Evolutionary conservation across 208 protist species (phyloP), one percentile per base, ranked within the genome.

Genomic region (Plasmodiophora brassicae): DNA sequence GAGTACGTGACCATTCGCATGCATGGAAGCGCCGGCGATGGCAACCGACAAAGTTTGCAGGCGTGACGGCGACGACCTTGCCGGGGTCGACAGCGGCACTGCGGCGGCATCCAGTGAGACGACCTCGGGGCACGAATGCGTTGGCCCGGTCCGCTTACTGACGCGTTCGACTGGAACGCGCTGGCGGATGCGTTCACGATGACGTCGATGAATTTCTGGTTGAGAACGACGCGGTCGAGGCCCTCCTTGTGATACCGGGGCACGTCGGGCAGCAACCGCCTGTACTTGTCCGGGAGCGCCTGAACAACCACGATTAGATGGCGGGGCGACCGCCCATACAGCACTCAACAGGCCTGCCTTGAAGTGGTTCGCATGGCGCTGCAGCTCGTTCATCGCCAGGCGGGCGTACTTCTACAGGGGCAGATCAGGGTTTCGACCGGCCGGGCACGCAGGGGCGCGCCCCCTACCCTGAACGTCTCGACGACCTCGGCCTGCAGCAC

Each of bases 171-270:
- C 41, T 78, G 14, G 65, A 78, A 78, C 32, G 41, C n/a, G 65
- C 32, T 44, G 10, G 65, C 65, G 32, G 65, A 78, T 38, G 5
- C n/a, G 14, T 8, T 38, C n/a, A 32, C 5, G 10, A 78, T 14
- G 32, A 32, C 5, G 41, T 78, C 65, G n/a, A 78, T 78, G n/a
- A 78, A 78, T 78, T 38, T n/a, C 41, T 78, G 65, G 41, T 78
- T 78, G 65, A 78, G 14, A 32, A 78, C 41, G 41, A 78, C 65
- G 20, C 41, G 65, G 65, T 78, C 65, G 32, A 78, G 41, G 65
- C 10, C 65, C 10, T 8, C 14, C n/a, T 78, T 78, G 32, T 78
- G 65, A 78, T 5, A 14, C 5, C 10, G 20, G n/a, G n/a, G 5
- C 10, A 36, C 32, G n/a, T 78, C 65, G 32, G 65, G 65, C 41